Conservation (phyloP, 768 basidiomycete species). For the Lactifluus echinatus region DNA sequence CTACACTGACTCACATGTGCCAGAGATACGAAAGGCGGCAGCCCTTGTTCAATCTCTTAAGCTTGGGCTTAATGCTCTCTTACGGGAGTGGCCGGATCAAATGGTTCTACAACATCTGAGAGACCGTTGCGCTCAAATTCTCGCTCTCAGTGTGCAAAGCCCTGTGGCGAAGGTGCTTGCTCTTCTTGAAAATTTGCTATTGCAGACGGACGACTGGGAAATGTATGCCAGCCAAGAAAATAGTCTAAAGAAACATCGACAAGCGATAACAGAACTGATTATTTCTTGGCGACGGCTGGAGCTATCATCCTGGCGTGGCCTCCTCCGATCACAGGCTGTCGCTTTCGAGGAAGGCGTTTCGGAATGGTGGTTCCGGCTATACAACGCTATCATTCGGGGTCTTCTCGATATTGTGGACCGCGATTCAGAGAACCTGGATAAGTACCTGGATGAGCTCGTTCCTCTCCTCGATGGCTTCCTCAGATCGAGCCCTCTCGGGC, state of each 20-base stretch:
- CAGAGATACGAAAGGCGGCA: slow-evolving; percentile 56
- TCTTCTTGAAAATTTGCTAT: slow-evolving; percentile 73
- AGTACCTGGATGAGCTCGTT: slow-evolving; percentile 58
- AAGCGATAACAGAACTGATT: slow-evolving; percentile 58
- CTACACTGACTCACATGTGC: slow-evolving; percentile 70
- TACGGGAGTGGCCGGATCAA: slow-evolving; percentile 91
- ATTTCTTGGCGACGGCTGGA: slow-evolving; percentile 89
- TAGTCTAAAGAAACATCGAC: slow-evolving; percentile 59
- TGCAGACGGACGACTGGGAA: slow-evolving; percentile 94
- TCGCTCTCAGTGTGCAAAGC: slow-evolving; percentile 51
- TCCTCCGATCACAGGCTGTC: slow-evolving; percentile 64
- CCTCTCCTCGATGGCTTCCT: slow-evolving; percentile 80
- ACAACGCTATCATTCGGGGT: slow-evolving; percentile 68
- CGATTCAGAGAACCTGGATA: slow-evolving; percentile 30
- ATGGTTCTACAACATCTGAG: slow-evolving; percentile 87
- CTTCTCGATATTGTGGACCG: slow-evolving; percentile 40
- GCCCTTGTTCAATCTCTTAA: slow-evolving; percentile 43
- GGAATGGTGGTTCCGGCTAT: slow-evolving; percentile 89
- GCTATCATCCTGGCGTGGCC: slow-evolving; percentile 73
- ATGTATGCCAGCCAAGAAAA: slow-evolving; percentile 90
- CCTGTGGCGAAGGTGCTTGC: slow-evolving; percentile 79
- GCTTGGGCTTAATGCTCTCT: slow-evolving; percentile 44
- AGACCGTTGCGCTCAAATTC: slow-evolving; percentile 57
- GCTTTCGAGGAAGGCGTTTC: slow-evolving; percentile 38
- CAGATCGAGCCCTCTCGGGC: slow-evolving; percentile 67